phyloP scores from a whole-genome alignment of 2,329 filamentous ascomycete genomes.

The Trichoderma endophyticum region DNA sequence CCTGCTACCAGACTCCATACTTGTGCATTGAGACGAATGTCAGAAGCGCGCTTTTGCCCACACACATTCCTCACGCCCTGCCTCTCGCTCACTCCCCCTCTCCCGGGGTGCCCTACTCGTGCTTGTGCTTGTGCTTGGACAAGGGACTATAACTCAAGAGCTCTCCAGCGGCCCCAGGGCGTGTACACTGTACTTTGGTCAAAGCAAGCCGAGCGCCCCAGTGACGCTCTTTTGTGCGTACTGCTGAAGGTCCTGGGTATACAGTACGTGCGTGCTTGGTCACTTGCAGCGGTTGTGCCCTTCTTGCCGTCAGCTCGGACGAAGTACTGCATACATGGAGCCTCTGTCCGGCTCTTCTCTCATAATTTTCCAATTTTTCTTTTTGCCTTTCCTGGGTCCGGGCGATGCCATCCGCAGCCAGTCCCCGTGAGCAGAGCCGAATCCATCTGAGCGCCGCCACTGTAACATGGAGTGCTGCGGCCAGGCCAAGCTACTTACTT shows the following conservation, averaged over 20 bases:
- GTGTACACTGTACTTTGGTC: not conserved
- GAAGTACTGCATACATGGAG: not conserved
- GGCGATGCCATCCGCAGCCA: not conserved
- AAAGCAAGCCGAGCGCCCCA: not conserved
- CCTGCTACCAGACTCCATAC: not conserved
- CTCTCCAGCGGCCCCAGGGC: not conserved
- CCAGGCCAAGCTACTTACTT: not conserved
- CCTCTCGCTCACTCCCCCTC: not conserved
- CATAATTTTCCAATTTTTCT: not conserved
- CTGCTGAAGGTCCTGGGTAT: not conserved
- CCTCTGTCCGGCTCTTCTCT: not conserved
- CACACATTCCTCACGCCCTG: conserved; percentile 17
- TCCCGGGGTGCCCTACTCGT: not conserved
- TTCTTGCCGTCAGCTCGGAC: not conserved
- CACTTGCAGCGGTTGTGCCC: not conserved
- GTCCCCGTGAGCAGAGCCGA: conserved; percentile 14
- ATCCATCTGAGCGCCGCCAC: conserved; percentile 17
- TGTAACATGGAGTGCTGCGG: conserved; percentile 6
- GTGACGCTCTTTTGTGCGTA: not conserved
- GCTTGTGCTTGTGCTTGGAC: not conserved
- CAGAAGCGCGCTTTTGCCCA: conserved; percentile 12
- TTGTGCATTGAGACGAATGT: not conserved
- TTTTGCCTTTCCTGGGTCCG: not conserved
- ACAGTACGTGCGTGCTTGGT: not conserved
- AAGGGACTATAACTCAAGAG: not conserved